Conservation (phyloP, 2,329 filamentous ascomycete genomes). For the Verticillium dahliae region DNA sequence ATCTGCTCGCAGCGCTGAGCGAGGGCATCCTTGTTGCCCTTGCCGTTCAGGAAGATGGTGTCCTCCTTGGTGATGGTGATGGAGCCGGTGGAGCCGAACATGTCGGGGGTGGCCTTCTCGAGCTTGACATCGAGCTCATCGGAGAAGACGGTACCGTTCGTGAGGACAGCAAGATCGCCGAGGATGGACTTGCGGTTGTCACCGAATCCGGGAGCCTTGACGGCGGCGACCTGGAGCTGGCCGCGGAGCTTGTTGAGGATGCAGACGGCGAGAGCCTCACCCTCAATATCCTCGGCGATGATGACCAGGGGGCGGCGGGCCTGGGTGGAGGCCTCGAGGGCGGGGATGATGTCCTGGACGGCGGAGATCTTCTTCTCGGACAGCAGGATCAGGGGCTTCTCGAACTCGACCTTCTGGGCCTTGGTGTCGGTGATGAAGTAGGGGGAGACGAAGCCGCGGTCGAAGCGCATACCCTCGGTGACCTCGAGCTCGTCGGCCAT, state of each 20-base stretch:
- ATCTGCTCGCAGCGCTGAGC: constrained; percentile 98
- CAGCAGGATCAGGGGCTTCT: constrained; percentile 97
- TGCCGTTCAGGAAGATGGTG: constrained; percentile 96
- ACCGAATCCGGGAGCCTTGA: constrained; percentile 98
- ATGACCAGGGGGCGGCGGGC: constrained; percentile 93
- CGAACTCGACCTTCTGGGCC: constrained; percentile 97
- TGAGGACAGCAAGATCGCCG: constrained; percentile 90
- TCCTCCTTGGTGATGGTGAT: constrained; percentile 99
- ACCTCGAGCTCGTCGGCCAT: constrained; percentile 96
- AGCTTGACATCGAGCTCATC: constrained; percentile 99
- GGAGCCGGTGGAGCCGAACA: constrained; percentile 94
- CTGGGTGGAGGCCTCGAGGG: constrained; percentile 94
- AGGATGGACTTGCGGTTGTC: constrained; percentile 99
- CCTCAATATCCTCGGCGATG: constrained; percentile 98
- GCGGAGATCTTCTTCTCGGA: constrained; percentile 99
- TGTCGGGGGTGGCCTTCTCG: constrained; percentile 91
- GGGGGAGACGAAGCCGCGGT: constrained; percentile 95
- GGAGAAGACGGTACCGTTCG: constrained; percentile 95
- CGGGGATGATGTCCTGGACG: constrained; percentile 97
- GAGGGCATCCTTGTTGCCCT: constrained; percentile 90
- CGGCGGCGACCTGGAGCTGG: constrained; percentile 94
- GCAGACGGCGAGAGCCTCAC: constrained; percentile 96
- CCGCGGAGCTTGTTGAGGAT: constrained; percentile 99
- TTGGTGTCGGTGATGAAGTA: constrained; percentile 99
- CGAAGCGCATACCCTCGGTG: constrained; percentile 99